These are phyloP conservation scores for Dictyostelium intermedium DNA, from an alignment of 78 protist species.

Conservation along the genomic window DNA sequence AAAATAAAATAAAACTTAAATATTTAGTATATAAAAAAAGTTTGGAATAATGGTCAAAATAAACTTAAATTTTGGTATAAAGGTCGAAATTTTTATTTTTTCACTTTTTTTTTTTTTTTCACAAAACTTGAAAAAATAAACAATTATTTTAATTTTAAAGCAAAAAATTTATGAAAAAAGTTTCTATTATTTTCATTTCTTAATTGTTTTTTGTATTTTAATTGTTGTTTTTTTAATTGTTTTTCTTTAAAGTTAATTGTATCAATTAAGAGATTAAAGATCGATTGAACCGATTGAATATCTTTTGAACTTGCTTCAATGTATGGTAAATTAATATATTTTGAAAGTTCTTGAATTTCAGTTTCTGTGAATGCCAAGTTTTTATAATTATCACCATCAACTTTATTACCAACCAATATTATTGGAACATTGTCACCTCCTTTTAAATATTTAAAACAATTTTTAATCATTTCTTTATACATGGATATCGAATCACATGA, in stretches of 20 bases:
- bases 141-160: not conserved
- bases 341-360: not conserved
- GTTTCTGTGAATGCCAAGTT: not conserved
- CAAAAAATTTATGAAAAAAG: not conserved
- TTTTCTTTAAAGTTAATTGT: not conserved
- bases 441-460: not conserved
- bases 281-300: not conserved
- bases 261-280: not conserved
- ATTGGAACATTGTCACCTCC: not conserved
- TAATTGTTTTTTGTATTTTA: not conserved
- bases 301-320: not conserved
- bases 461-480: not conserved
- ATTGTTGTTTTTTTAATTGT: conserved; percentile 7
- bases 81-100: no score
- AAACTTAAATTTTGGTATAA: no score
- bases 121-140: no score
- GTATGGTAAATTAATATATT: not conserved
- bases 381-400: not conserved
- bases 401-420: not conserved
- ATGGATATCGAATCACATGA: not conserved
- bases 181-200: not conserved
- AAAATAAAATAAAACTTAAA: no score
- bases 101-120: no score
- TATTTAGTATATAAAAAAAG: no score
- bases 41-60: no score